These are phyloP conservation scores for Colletotrichum ledebouriae DNA, from an alignment of 2,329 filamentous ascomycete genomes.

Conservation along the genomic window DNA sequence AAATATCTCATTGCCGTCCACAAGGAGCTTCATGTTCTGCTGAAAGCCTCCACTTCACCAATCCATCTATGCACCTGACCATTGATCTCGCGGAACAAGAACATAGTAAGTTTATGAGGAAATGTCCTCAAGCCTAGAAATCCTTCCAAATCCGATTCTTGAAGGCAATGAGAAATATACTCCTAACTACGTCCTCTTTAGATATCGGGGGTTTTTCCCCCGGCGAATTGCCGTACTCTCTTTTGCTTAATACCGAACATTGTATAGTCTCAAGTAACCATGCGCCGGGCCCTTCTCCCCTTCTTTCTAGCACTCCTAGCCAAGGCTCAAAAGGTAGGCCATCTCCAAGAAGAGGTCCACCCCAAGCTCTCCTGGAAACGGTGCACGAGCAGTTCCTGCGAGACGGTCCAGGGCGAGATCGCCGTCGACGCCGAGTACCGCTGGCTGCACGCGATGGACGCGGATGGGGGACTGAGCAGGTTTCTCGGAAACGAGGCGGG, in stretches of 20 bases:
- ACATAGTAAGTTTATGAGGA: not conserved
- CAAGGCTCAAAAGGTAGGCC: constrained; percentile 25
- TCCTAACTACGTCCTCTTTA: too few species aligned
- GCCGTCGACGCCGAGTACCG: constrained; percentile 35
- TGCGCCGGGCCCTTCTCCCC: constrained; percentile 1
- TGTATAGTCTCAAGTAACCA: not conserved
- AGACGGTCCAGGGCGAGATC: constrained; percentile 18
- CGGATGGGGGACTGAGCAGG: constrained; percentile 61
- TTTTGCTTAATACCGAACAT: not conserved
- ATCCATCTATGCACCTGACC: too few species aligned
- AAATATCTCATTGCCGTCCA: too few species aligned
- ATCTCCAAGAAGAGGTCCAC: constrained; percentile 17
- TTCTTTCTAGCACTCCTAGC: constrained; percentile 11
- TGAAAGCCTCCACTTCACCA: too few species aligned
- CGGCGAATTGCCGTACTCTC: not conserved
- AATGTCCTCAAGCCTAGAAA: too few species aligned
- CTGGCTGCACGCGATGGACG: constrained; percentile 59
- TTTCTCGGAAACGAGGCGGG: constrained; percentile 59
- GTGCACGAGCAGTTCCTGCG: constrained; percentile 19
- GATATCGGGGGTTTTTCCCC: too few species aligned
- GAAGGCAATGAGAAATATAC: too few species aligned
- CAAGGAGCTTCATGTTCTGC: too few species aligned
- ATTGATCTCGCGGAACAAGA: not conserved
- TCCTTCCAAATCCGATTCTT: too few species aligned
- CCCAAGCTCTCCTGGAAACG: constrained; percentile 33